Evolutionary conservation across 2,329 filamentous ascomycete genomes (phyloP).

Genomic region (Venturiaceae sp.): DNA sequence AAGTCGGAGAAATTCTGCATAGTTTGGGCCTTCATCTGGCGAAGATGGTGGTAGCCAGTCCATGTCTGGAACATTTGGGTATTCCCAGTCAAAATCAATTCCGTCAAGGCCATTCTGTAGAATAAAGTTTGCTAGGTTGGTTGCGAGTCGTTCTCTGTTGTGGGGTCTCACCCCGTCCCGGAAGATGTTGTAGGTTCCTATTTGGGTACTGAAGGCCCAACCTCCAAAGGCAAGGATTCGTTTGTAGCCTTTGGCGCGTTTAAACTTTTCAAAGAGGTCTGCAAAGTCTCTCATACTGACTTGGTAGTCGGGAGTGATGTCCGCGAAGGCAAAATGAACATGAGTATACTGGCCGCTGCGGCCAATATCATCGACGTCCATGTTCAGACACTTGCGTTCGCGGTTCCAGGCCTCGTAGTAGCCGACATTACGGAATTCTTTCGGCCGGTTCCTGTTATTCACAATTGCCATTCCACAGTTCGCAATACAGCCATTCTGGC

Average conservation of each 20-base stretch:
- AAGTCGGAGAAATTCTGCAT: conserved; percentile 21
- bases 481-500: conserved; percentile 28
- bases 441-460: conserved; percentile 14
- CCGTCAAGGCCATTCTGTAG: conserved; percentile 18
- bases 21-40: conserved; percentile 22
- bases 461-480: conserved; percentile 32
- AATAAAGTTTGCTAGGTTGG: conserved; percentile 17
- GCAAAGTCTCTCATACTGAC: background rate
- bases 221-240: conserved; percentile 36
- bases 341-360: background rate
- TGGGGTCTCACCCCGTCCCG: conserved; percentile 22
- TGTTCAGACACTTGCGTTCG: conserved; percentile 21
- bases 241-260: conserved; percentile 20
- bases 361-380: conserved; percentile 15
- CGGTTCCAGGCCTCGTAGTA: conserved; percentile 25
- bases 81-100: conserved; percentile 40
- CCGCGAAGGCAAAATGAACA: conserved; percentile 20
- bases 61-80: conserved; percentile 25
- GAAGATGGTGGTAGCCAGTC: conserved; percentile 23
- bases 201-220: conserved; percentile 32
- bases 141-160: conserved; percentile 25
- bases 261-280: conserved; percentile 24
- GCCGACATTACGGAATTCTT: conserved; percentile 15
- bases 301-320: conserved; percentile 19
- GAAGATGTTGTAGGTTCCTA: conserved; percentile 28